Conservation (phyloP, 2,329 filamentous ascomycete species). For the Coleophoma cylindrospora region DNA sequence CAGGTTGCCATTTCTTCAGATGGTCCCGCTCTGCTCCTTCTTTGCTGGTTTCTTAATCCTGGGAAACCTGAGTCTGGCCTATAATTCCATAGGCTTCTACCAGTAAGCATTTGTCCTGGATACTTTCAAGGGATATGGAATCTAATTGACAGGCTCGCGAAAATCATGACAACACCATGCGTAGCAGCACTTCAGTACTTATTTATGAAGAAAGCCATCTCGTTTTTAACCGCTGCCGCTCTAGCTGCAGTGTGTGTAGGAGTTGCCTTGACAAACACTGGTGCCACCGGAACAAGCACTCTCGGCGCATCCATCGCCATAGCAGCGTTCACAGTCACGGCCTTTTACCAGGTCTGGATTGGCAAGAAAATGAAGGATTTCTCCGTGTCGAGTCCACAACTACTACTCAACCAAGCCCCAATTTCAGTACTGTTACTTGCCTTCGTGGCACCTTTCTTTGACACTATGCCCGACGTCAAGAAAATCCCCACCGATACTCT, state of each 20-base stretch:
- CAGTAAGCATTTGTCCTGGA: conserved; percentile 20
- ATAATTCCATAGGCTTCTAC: conserved; percentile 41
- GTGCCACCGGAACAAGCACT: conserved; percentile 30
- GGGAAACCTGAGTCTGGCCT: conserved; percentile 38
- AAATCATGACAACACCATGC: conserved; percentile 41
- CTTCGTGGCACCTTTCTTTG: conserved; percentile 36
- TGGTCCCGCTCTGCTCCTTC: conserved; percentile 39
- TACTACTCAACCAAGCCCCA: conserved; percentile 39
- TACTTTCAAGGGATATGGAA: not conserved
- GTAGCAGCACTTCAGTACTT: conserved; percentile 39
- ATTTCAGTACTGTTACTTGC: conserved; percentile 37
- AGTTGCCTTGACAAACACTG: conserved; percentile 37
- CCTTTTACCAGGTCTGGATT: conserved; percentile 42
- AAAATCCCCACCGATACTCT: conserved; percentile 32
- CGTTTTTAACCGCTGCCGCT: conserved; percentile 32
- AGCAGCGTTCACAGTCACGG: conserved; percentile 37
- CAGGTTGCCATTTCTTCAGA: conserved; percentile 35
- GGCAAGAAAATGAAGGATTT: conserved; percentile 43
- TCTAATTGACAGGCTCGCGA: conserved; percentile 28
- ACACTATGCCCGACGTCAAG: conserved; percentile 25
- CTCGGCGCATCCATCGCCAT: conserved; percentile 36
- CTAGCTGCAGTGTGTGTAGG: conserved; percentile 37
- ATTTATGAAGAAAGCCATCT: conserved; percentile 35
- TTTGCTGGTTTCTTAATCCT: conserved; percentile 40
- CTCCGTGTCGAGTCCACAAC: conserved; percentile 33